These are phyloP conservation scores for Metarhizium humberi DNA, from an alignment of 2,329 filamentous ascomycete genomes.

Conservation along the genomic window DNA sequence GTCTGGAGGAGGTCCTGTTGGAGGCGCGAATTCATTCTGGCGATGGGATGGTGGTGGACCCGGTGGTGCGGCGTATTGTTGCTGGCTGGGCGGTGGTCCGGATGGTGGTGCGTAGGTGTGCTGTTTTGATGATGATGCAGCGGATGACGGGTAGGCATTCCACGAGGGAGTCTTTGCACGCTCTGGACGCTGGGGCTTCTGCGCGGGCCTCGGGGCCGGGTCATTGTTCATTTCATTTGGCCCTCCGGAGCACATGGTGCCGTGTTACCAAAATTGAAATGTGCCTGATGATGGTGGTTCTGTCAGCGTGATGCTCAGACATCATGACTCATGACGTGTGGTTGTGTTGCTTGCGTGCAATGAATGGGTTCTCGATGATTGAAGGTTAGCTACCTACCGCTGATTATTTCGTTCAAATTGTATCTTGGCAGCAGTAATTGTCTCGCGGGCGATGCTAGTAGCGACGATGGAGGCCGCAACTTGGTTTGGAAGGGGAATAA, in stretches of 20 bases:
- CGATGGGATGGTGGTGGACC: no score
- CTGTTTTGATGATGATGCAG: slow-evolving; percentile 5
- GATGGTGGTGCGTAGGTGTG: slow-evolving; percentile 16
- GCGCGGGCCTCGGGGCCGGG: slow-evolving; percentile 29
- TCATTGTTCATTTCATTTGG: slow-evolving; percentile 30
- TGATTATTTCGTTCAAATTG: no score
- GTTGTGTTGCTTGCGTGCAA: no score
- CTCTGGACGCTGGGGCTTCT: slow-evolving; percentile 11
- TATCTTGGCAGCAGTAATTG: no score
- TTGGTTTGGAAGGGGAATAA: no score
- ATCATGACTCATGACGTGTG: no score
- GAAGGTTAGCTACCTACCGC: no score
- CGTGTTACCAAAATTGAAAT: background rate
- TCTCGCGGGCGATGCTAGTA: no score
- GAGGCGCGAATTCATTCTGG: no score
- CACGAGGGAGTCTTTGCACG: slow-evolving; percentile 14
- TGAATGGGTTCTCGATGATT: no score
- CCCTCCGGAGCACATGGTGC: slow-evolving; percentile 40
- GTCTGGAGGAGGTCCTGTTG: slow-evolving; percentile 22
- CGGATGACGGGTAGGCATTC: background rate
- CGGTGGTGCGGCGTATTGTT: slow-evolving; percentile 18
- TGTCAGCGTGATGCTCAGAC: background rate
- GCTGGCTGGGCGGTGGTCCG: slow-evolving; percentile 16
- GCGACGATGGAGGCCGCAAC: no score
- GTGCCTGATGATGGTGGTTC: background rate